Conservation (phyloP, 805 yeast species). For the Suhomyces prunicola region DNA sequence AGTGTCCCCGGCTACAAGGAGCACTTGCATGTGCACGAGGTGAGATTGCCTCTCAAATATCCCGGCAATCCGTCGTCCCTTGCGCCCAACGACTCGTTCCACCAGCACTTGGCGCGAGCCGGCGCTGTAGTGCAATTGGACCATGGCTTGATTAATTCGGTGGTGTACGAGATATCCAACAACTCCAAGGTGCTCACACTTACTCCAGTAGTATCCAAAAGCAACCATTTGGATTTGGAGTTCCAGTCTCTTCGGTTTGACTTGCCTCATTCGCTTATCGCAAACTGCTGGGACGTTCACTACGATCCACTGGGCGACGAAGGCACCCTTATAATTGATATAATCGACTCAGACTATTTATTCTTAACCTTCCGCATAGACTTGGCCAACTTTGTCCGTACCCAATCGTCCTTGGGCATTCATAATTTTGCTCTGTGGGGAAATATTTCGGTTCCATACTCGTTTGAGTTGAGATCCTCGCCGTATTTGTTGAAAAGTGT, state of each 20-base stretch:
- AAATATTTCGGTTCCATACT: constrained; percentile 62
- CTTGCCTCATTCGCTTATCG: constrained; percentile 20
- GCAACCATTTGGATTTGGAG: constrained; percentile 28
- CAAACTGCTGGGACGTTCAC: constrained; percentile 11
- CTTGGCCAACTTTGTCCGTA: constrained; percentile 37
- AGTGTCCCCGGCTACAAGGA: constrained; percentile 18
- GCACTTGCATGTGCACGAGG: constrained; percentile 14
- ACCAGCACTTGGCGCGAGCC: constrained; percentile 12
- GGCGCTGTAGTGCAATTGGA: constrained; percentile 22
- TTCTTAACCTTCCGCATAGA: constrained; percentile 49
- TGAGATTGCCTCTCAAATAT: constrained; percentile 26
- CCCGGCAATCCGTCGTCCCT: constrained; percentile 3
- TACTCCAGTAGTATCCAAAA: constrained; percentile 37
- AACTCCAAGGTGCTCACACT: constrained; percentile 31
- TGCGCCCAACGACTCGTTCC: constrained; percentile 24
- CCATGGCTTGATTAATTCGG: constrained; percentile 18
- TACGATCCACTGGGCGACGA: constrained; percentile 19
- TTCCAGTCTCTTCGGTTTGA: constrained; percentile 31
- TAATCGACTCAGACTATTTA: constrained; percentile 50
- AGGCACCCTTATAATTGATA: constrained; percentile 45
- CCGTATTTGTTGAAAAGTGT: constrained; percentile 55
- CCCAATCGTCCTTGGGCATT: constrained; percentile 11
- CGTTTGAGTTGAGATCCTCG: constrained; percentile 40
- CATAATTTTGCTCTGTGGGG: constrained; percentile 56
- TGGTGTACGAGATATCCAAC: constrained; percentile 30